phyloP scores from a whole-genome alignment of 225 moss, liverwort and hornwort species.

The Marchantia paleacea region DNA sequence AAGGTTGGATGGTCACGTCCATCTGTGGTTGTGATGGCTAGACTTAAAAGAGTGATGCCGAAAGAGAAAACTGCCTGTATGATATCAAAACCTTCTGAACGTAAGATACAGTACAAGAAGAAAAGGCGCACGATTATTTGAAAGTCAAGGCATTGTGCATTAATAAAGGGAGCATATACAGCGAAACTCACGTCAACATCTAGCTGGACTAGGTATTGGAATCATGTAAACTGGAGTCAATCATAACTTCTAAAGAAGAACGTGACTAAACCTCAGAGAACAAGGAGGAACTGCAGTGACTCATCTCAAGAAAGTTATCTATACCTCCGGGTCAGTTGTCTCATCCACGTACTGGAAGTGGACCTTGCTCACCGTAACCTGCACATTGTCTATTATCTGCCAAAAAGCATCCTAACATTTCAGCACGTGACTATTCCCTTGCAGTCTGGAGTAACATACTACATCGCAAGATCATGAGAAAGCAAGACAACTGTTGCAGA shows the following conservation, averaged over 20 bases:
- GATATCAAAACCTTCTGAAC: background rate
- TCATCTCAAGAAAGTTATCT: background rate
- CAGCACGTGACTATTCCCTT: background rate
- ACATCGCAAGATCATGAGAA: background rate
- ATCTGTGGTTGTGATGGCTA: constrained; percentile 82
- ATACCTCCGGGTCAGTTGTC: constrained; percentile 86
- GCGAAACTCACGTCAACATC: background rate
- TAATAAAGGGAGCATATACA: too few relatives aligned
- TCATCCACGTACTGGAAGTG: constrained; percentile 80
- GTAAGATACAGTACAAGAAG: background rate
- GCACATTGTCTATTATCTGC: constrained; percentile 86
- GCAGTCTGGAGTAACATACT: constrained; percentile 5
- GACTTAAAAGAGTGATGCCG: constrained; percentile 70
- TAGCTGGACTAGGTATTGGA: background rate
- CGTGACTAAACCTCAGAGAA: background rate
- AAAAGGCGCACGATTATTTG: background rate
- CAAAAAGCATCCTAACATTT: constrained; percentile 2
- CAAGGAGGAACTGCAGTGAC: background rate
- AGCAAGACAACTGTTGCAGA: background rate
- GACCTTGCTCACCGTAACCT: constrained; percentile 76
- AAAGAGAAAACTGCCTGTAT: constrained; percentile 74
- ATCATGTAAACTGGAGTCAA: background rate
- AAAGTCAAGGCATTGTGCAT: too few relatives aligned
- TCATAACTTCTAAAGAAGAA: background rate
- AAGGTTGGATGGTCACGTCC: constrained; percentile 55